These are phyloP conservation scores for Lactarius quietus DNA, from an alignment of 768 basidiomycete species.

Conservation along the genomic window DNA sequence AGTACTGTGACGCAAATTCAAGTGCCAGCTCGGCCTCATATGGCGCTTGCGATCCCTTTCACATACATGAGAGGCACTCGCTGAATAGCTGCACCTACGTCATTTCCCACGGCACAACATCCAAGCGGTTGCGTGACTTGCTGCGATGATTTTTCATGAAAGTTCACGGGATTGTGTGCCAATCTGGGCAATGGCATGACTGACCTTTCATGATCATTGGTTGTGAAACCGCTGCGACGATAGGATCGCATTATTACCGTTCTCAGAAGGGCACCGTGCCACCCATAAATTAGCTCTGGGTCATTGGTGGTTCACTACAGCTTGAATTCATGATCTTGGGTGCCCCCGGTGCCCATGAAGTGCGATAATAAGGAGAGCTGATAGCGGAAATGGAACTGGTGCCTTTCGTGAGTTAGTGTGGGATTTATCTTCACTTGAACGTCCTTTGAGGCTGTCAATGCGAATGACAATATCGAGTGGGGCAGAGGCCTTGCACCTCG, in stretches of 20 bases:
- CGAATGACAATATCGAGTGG: not conserved
- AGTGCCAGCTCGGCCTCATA: too few species aligned
- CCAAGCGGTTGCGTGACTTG: not conserved
- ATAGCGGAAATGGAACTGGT: not conserved
- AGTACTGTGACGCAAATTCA: too few species aligned
- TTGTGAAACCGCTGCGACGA: not conserved
- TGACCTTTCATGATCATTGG: too few species aligned
- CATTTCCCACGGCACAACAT: not conserved
- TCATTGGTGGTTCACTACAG: not conserved
- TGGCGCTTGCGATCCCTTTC: not conserved
- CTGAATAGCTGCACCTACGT: not conserved
- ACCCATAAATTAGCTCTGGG: not conserved
- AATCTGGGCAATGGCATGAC: too few species aligned
- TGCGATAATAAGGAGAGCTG: not conserved
- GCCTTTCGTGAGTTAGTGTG: not conserved
- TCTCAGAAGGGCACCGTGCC: not conserved
- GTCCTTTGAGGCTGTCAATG: too few species aligned
- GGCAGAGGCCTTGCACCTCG: not conserved
- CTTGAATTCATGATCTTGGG: not conserved
- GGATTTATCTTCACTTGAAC: not conserved
- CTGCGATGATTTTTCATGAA: too few species aligned
- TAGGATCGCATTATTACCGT: not conserved
- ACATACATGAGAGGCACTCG: not conserved
- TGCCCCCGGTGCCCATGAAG: not conserved
- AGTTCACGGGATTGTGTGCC: not conserved